Base-by-base conservation (phyloP, 352 stramenopile species). In the Globisporangium cederbergense region DNA sequence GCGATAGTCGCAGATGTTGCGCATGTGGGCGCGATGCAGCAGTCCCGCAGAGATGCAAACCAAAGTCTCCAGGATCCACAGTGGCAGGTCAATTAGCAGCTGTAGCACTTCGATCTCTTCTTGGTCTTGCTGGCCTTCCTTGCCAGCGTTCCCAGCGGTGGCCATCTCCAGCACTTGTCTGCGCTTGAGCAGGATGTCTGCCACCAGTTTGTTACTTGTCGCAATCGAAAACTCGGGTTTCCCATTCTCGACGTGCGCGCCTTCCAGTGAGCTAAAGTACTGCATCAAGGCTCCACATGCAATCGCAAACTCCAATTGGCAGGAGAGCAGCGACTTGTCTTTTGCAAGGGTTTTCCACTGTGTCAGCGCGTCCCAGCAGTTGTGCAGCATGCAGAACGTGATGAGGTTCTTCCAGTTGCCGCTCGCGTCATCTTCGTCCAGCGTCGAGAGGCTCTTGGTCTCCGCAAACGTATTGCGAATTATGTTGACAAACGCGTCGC, bases 1-100 rank as follows among this genome's bases (percentile, higher is more conserved):
- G 60, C 84, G 86, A 49, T 91, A 90, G 58, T 92, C 83, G 63
- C 83, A 90, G 28, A 86, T 68, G 58, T 91, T 91, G 36, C 81
- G 74, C 71, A 89, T 89, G 62, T 82, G 81, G 11, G 82, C 81
- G 46, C 83, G 86, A 59, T 92, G 83, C 11, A 86, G 75, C 9
- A 95, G 62, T 1, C 86, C 86, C 7, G 84, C 84, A 2, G 72
- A 79, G 61, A 90, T 75, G 45, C 78, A 88, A 2, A 90, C 78
- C 14, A 93, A 60, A 16, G 79, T 83, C 49, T 95, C 83, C 9
- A 95, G 64, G 30, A 88, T 68, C 77, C 78, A 86, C 18, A 93
- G 60, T 30, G 86, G 83, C 42, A 94, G 64, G 8, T 79, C 73
- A 34, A 85, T 65, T 43, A 91, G 58, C 11, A 81, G 50, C 43